A percentile compares a stretch with the other conserved stretches of the same genome.
phyloP scores from a whole-genome alignment of 1,284 basidiomycete species.

The Ceratobasidium sp. region DNA sequence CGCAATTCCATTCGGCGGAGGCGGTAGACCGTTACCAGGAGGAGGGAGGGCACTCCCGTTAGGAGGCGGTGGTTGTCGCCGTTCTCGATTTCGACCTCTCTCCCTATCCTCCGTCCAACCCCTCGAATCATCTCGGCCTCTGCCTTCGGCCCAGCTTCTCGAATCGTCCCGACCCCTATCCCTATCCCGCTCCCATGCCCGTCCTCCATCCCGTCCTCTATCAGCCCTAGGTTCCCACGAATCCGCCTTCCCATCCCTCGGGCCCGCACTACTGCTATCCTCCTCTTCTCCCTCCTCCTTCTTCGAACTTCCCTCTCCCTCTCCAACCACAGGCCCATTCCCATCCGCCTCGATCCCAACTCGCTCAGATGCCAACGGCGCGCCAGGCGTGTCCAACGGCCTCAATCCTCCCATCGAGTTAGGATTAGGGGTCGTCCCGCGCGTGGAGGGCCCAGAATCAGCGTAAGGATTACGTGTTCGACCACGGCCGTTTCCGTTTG shows the following conservation, averaged over 20 bases:
- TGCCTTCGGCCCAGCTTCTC: not conserved
- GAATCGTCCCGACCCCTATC: not conserved
- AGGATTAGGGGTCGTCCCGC: not conserved
- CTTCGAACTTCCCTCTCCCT: not conserved
- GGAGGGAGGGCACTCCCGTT: too few species aligned
- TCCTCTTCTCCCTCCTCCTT: too few species aligned
- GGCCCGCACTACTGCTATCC: too few species aligned
- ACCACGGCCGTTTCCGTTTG: not conserved
- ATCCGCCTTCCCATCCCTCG: too few species aligned
- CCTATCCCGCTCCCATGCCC: not conserved
- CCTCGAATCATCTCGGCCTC: not conserved
- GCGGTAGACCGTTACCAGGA: too few species aligned
- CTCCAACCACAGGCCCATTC: not conserved
- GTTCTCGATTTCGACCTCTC: too few species aligned
- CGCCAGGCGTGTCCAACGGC: slow-evolving; percentile 35
- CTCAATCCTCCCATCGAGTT: not conserved
- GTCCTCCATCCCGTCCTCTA: not conserved
- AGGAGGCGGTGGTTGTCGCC: too few species aligned
- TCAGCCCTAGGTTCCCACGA: too few species aligned
- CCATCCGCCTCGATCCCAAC: slow-evolving; percentile 17
- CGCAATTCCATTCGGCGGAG: not conserved
- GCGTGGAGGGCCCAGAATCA: not conserved
- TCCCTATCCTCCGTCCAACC: too few species aligned
- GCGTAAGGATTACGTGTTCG: slow-evolving; percentile 21
- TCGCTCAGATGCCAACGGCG: slow-evolving; percentile 4